A percentile compares a stretch with the other conserved stretches of the same genome.
Evolutionary conservation across 192 early-diverging fungal species (phyloP).

Genomic region (Coemansia sp.): DNA sequence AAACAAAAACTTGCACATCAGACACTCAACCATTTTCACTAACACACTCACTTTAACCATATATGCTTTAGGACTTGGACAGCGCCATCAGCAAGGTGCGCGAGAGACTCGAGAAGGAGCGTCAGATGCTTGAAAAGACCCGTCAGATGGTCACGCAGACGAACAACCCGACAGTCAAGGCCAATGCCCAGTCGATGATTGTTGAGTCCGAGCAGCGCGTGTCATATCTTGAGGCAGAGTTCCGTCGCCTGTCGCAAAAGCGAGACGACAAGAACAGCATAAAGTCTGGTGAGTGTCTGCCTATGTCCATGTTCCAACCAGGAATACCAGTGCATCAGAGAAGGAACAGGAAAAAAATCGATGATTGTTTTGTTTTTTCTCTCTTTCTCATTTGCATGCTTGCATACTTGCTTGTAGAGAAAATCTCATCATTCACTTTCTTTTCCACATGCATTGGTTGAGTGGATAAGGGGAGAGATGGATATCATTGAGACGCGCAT

Average conservation of each 20-base stretch:
- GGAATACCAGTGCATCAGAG: too few species aligned
- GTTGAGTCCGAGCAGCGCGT: conserved; percentile 64
- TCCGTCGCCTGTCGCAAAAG: conserved; percentile 59
- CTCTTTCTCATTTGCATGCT: conserved; percentile 4
- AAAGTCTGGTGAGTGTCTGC: conserved; percentile 24
- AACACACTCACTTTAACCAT: too few species aligned
- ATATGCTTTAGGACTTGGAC: conserved; percentile 50
- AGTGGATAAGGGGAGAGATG: too few species aligned
- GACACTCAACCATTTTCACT: too few species aligned
- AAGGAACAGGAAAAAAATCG: neutral
- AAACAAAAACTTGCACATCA: neutral
- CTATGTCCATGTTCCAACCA: too few species aligned
- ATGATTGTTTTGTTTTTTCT: conserved; percentile 1
- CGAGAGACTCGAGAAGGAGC: conserved; percentile 70
- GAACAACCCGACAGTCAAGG: conserved; percentile 65
- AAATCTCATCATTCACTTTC: neutral
- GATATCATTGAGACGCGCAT: too few species aligned
- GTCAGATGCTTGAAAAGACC: conserved; percentile 69
- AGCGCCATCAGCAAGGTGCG: conserved; percentile 68
- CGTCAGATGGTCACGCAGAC: conserved; percentile 67
- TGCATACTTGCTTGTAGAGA: neutral
- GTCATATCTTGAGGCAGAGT: conserved; percentile 67
- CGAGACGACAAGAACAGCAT: conserved; percentile 54
- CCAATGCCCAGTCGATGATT: conserved; percentile 75
- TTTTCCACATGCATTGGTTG: neutral